Percentiles rank a stretch among this genome's conserved stretches.
Evolutionary conservation across 2,329 filamentous ascomycete genomes (phyloP).

Genomic region (Fusarium armeniacum): DNA sequence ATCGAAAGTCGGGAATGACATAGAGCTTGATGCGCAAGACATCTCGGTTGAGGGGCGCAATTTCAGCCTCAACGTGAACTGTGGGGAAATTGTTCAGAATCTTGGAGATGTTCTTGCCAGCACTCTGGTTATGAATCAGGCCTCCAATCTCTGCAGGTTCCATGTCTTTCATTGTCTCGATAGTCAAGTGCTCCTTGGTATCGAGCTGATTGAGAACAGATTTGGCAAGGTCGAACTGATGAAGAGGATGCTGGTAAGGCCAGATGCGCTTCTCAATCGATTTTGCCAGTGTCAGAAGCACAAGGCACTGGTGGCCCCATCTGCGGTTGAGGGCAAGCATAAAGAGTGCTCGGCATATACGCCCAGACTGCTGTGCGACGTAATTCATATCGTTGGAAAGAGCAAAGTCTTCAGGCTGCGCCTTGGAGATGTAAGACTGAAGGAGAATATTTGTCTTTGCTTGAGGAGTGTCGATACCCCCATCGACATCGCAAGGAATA

Average conservation of each 20-base stretch:
- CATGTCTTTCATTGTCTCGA: constrained; percentile 93
- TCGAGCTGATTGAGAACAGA: constrained; percentile 88
- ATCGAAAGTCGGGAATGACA: constrained; percentile 89
- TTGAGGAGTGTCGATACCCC: constrained; percentile 78
- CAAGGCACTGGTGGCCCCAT: constrained; percentile 96
- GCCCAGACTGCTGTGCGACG: constrained; percentile 93
- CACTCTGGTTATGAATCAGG: constrained; percentile 90
- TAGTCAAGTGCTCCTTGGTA: constrained; percentile 79
- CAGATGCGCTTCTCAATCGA: constrained; percentile 97
- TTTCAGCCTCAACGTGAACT: constrained; percentile 89
- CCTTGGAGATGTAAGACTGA: constrained; percentile 92
- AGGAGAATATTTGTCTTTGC: constrained; percentile 96
- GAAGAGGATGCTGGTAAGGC: constrained; percentile 94
- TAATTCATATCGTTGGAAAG: constrained; percentile 93
- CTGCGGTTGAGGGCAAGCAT: constrained; percentile 96
- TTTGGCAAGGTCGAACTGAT: constrained; percentile 92
- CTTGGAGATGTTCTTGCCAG: constrained; percentile 84
- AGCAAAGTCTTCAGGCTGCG: constrained; percentile 92
- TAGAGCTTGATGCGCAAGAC: constrained; percentile 91
- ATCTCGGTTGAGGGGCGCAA: constrained; percentile 93
- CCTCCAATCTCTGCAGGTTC: constrained; percentile 89
- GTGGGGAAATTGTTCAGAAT: constrained; percentile 94
- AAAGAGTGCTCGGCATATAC: constrained; percentile 94
- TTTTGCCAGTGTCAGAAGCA: constrained; percentile 91
- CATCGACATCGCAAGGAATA: constrained; percentile 83